Evolutionary conservation across 345 rosid species (phyloP).

Genomic region (Trapa bicornis): DNA sequence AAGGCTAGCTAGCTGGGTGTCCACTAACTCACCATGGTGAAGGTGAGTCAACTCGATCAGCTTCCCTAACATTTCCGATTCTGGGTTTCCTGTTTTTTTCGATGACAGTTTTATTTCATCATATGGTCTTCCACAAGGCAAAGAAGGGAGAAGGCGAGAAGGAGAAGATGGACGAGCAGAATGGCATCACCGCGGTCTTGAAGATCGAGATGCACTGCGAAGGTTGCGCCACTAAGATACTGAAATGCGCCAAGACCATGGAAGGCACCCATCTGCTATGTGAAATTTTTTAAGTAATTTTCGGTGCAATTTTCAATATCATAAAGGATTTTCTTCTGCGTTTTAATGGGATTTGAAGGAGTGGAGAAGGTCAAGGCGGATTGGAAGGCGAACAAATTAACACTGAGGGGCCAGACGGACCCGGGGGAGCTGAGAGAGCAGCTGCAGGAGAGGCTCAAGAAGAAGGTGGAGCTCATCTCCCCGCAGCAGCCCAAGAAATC

Average conservation of each 20-base stretch:
- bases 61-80: no score
- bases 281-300: no score
- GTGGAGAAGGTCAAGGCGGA: constrained; percentile 52
- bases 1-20: no score
- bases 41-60: no score
- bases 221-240: constrained; percentile 54
- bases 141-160: constrained; percentile 12
- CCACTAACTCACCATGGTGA: no score
- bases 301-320: no score
- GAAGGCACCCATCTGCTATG: constrained; percentile 26
- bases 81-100: background rate
- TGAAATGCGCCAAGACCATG: constrained; percentile 29
- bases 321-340: no score
- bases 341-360: constrained; percentile 12
- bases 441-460: constrained; percentile 37
- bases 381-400: constrained; percentile 35
- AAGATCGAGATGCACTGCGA: constrained; percentile 77
- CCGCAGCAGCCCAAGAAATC: constrained; percentile 60
- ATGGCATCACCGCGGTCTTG: constrained; percentile 32
- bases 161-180: constrained; percentile 8
- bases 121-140: constrained; percentile 7
- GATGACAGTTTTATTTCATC: background rate
- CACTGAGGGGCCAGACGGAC: constrained; percentile 49
- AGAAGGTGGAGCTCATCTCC: constrained; percentile 60
- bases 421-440: constrained; percentile 36